Base-by-base conservation (phyloP, 1,139 yeast species). In the Pneumocystis wakefieldiae region DNA sequence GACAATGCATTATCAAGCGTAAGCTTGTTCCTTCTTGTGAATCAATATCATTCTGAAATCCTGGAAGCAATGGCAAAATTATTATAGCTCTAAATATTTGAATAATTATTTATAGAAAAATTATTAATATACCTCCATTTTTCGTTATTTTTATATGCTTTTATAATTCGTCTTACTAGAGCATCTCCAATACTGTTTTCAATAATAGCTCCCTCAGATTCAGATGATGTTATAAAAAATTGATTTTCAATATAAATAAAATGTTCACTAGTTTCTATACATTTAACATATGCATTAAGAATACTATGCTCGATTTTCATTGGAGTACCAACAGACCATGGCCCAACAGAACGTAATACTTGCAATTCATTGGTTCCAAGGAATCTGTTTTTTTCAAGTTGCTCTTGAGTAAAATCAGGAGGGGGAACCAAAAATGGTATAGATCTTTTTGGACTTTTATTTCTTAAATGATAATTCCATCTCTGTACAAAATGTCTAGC, bases 101-200 rank as follows among this genome's bases (percentile, higher is more conserved):
- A 24, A 19, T 48, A 48, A 48, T 48, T 48, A 48, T 24, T 57
- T 37, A 24, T 57, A 37, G 3, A 37, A 24, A 5, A 8, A 29
- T 37, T 37, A 24, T 2, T 6, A 17, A 36, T 3, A 57, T 57
- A 57, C 59, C 42, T 85, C 99, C 99, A 94, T 35, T 77, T 74
- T 63, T 84, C 86, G 3, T 84, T 83, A 67, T 86, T 87, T 66
- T 81, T 81, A 71, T 87, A 86, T 0, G 98, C 98, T 62, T 90
- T 81, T 39, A 90, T 86, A 64, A 92, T 90, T 71, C 99, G 80
- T 72, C 92, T 97, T 15, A 92, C 97, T 62, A 94, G 78, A 0
- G 98, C 98, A 78, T 92, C 96, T 59, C 98, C 98, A 68, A 94
- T 87, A 71, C 89, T 80, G 73, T 94, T 94, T 68, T 87, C 86